phyloP scores from a whole-genome alignment of 2,329 filamentous ascomycete species.

The Aphanocladium album region DNA sequence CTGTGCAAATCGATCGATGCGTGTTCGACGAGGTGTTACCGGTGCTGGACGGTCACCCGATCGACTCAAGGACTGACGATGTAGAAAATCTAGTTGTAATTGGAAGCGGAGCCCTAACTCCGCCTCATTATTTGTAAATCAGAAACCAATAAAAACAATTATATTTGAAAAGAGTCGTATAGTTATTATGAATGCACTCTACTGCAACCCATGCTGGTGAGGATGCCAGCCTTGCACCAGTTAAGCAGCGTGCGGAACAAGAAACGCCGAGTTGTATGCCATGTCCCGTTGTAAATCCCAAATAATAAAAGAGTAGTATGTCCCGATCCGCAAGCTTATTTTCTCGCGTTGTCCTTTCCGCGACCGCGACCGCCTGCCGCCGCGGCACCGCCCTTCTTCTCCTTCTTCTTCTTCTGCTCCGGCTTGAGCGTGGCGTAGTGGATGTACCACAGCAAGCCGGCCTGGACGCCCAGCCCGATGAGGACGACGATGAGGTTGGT shows the following conservation, averaged over 20 bases:
- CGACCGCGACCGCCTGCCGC: slow-evolving; percentile 15
- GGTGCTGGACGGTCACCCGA: too few relatives aligned
- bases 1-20: neutral
- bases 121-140: too few relatives aligned
- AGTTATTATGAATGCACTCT: neutral
- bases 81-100: neutral
- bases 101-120: neutral
- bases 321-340: neutral
- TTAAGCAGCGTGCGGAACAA: neutral
- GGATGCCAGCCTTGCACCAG: slow-evolving; percentile 1
- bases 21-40: too few relatives aligned
- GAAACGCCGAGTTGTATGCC: slow-evolving; percentile 3
- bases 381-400: slow-evolving; percentile 30
- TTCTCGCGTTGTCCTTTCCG: slow-evolving; percentile 1
- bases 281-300: neutral
- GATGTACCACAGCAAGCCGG: slow-evolving; percentile 51
- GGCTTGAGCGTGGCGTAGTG: slow-evolving; percentile 57
- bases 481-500: slow-evolving; percentile 52
- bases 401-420: slow-evolving; percentile 53
- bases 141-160: too few relatives aligned
- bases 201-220: neutral
- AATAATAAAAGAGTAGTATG: neutral
- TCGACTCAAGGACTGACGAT: too few relatives aligned
- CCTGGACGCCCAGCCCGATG: slow-evolving; percentile 42
- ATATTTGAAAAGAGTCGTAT: neutral